Evolutionary conservation across 345 rosid genomes (phyloP), one percentile per base, ranked within the genome.

Genomic region (Turritis glabra): DNA sequence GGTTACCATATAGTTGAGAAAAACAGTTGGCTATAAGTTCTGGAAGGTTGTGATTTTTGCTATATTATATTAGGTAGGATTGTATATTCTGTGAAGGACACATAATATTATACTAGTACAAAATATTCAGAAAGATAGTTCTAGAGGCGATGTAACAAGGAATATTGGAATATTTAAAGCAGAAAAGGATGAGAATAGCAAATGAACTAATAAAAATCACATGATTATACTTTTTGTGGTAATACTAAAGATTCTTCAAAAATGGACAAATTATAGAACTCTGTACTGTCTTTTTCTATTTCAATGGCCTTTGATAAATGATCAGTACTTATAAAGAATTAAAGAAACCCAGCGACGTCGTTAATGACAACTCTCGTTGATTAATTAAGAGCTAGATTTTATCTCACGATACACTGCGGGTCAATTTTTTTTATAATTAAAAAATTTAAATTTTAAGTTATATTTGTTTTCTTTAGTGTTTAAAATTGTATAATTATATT

Each of bases 191-290:
- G 22, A 54, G 19, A 59, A 65, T 18, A 17, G 19, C 37, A 37
- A 33, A 44, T 8, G 63, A 43, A 27, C 33, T 58, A 37, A 29
- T 10, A 14, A 37, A 74, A 48, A 35, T 37, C 44, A 58, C 73
- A 67, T 67, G 44, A 48, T 48, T 27, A 47, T 75, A 58, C 33
- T 38, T 58, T 56, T 57, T 57, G 58, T 46, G 53, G 53, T 57
- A 57, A 56, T 57, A 15, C 62, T n/a, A 4, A 12, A 57, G 55
- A 52, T 75, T 67, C 46, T 75, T 75, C 69, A 67, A 38, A 29
- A 40, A 67, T 3, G 4, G 18, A 48, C 27, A 58, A 47, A 50
- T 64, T 54, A 17, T 43, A 21, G 5, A 56, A 43, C 12, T 73
- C 26, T 17, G 5, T 46, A 43, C 12, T 73, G 19, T 17, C 11